These are phyloP conservation scores for Aspergillus incahuasiensis DNA, from an alignment of 495 filamentous ascomycete species.

Conservation along the genomic window DNA sequence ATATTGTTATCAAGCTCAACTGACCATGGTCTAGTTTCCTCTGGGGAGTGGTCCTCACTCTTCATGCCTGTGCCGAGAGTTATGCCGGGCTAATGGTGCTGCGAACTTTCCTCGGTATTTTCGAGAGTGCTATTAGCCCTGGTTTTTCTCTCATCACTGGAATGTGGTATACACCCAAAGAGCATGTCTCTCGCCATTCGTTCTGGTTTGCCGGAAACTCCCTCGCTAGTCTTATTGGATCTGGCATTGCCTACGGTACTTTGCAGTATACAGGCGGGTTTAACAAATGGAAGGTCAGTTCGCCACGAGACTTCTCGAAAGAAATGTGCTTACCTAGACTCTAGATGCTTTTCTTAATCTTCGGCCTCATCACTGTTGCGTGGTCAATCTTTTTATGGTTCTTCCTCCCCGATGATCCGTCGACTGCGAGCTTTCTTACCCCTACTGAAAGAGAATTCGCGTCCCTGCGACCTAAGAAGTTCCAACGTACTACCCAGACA, in stretches of 20 bases:
- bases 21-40: conserved; percentile 8
- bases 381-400: conserved; percentile 34
- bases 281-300: conserved; percentile 2
- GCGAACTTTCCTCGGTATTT: conserved; percentile 43
- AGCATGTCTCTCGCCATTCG: conserved; percentile 46
- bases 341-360: conserved; percentile 29
- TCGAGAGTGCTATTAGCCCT: conserved; percentile 38
- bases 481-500: conserved; percentile 47
- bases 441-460: conserved; percentile 40
- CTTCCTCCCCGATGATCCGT: conserved; percentile 45
- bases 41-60: conserved; percentile 43
- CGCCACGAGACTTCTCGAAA: not conserved
- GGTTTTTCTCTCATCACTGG: conserved; percentile 23
- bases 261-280: not conserved
- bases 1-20: not conserved
- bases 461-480: conserved; percentile 33
- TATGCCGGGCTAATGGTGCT: conserved; percentile 44
- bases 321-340: not conserved
- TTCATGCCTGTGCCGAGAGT: conserved; percentile 40
- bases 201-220: conserved; percentile 50
- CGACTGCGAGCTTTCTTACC: conserved; percentile 36
- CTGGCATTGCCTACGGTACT: conserved; percentile 26
- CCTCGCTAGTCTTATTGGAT: conserved; percentile 42
- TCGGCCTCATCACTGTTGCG: conserved; percentile 33
- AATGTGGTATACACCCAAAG: conserved; percentile 40